Percentiles rank a stretch among this genome's conserved stretches.
Evolutionary conservation across 2,329 filamentous ascomycete genomes (phyloP).

Genomic region (Fusarium sp.): DNA sequence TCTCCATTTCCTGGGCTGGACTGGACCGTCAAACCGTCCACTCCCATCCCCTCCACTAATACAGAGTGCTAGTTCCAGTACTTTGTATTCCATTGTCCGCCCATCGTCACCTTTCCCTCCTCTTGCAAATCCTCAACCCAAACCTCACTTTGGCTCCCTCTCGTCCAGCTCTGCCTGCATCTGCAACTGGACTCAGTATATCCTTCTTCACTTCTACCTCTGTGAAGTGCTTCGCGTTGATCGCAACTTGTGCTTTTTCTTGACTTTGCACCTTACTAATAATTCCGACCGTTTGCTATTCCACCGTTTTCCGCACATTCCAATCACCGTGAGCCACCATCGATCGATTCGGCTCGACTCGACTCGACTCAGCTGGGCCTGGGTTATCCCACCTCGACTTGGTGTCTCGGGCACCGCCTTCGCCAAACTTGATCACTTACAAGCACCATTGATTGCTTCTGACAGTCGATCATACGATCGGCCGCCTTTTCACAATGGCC

Average conservation of each 20-base stretch:
- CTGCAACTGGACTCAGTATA: slow-evolving; percentile 5
- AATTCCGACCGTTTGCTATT: slow-evolving; percentile 25
- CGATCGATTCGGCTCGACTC: slow-evolving; percentile 37
- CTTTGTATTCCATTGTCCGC: slow-evolving; percentile 38
- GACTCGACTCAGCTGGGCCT: slow-evolving; percentile 38
- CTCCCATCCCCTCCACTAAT: slow-evolving; percentile 32
- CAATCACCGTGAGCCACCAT: slow-evolving; percentile 31
- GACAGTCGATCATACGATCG: slow-evolving; percentile 20
- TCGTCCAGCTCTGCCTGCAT: neutral
- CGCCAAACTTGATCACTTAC: slow-evolving; percentile 3
- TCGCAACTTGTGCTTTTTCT: slow-evolving; percentile 39
- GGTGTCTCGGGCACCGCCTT: slow-evolving; percentile 41
- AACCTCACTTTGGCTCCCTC: slow-evolving; percentile 22
- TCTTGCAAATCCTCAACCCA: slow-evolving; percentile 20
- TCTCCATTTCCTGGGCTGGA: slow-evolving; percentile 35
- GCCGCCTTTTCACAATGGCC: slow-evolving; percentile 65
- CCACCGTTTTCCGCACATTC: slow-evolving; percentile 13
- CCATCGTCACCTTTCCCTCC: slow-evolving; percentile 35
- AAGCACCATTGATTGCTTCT: slow-evolving; percentile 1
- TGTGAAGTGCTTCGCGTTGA: slow-evolving; percentile 43
- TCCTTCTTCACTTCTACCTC: slow-evolving; percentile 32
- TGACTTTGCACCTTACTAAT: slow-evolving; percentile 37
- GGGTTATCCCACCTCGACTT: slow-evolving; percentile 34
- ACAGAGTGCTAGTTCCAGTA: slow-evolving; percentile 21
- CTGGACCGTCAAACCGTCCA: slow-evolving; percentile 43